Evolutionary conservation across 768 basidiomycete genomes (phyloP), one percentile per base, ranked within the genome.

Genomic region (Tylopilus sp.): DNA sequence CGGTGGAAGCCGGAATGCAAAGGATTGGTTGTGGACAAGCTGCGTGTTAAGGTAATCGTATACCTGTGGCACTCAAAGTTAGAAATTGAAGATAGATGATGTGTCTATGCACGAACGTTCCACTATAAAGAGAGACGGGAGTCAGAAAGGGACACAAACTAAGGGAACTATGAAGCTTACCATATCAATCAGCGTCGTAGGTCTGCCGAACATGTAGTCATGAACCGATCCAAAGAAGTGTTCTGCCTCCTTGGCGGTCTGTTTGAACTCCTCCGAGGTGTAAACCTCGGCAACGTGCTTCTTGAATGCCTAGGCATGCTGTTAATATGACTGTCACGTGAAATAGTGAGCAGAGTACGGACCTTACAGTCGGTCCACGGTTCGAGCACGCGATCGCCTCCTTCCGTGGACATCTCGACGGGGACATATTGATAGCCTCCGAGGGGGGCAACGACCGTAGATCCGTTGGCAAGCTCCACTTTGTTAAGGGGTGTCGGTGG

Each of bases 401-500:
- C 56, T 44, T 62, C 61, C 1, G 63, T 44, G 16, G 53, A 38
- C 66, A 70, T 66, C 67, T 90, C 88, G 45, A 93, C 86, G 28
- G 90, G 88, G 50, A 93, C 81, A 59, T 93, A 94, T 71, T 92
- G 89, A 71, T 92, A 94, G 1, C 89, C 88, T 9, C 84, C 83
- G 25, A 93, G 79, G n/a, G 91, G 89, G 8, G 87, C 80, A 24
- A 81, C 75, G 53, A 94, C 70, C 24, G 74, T 80, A 21, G 84
- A 83, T 61, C 85, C 87, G 63, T 94, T 90, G 9, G 91, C 89
- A 22, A 95, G 82, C 10, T 75, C 76, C 52, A 87, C 85, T 63
- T 78, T 82, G 72, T 88, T 87, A 40, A 77, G 76, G 7, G 75
- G 70, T 52, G 79, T 87, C 3, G 90, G 89, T 7, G 91, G 90